These are phyloP conservation scores for Aspergillus novoparasiticus DNA, from an alignment of 2,329 filamentous ascomycete genomes.

Conservation along the genomic window DNA sequence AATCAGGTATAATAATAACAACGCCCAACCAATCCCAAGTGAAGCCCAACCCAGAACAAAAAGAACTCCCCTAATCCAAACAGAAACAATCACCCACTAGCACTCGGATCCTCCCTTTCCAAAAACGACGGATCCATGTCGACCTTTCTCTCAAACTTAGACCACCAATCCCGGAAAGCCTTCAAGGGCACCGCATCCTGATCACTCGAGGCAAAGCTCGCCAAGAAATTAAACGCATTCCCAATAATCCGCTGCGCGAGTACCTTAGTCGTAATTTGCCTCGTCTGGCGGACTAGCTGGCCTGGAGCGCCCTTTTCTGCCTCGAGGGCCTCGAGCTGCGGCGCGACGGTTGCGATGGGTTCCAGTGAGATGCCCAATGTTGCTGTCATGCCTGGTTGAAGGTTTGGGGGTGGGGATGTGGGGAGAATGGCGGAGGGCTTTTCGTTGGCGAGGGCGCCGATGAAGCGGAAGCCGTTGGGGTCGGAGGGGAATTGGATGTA, in stretches of 20 bases:
- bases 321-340: constrained; percentile 64
- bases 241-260: constrained; percentile 93
- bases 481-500: constrained; percentile 74
- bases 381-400: constrained; percentile 51
- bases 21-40: background rate
- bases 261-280: constrained; percentile 66
- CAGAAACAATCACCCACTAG: constrained; percentile 18
- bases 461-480: constrained; percentile 73
- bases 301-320: constrained; percentile 26
- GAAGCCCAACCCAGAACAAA: background rate
- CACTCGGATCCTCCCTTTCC: constrained; percentile 65
- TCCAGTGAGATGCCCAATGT: constrained; percentile 84
- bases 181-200: constrained; percentile 82
- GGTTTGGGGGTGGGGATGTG: constrained; percentile 48
- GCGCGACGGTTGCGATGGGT: constrained; percentile 69
- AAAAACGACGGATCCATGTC: constrained; percentile 86
- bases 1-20: background rate
- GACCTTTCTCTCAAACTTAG: constrained; percentile 87
- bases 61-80: too few relatives aligned
- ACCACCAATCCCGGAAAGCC: constrained; percentile 97
- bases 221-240: constrained; percentile 95
- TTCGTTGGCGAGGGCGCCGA: constrained; percentile 85
- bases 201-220: constrained; percentile 74
- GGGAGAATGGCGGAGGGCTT: constrained; percentile 94
- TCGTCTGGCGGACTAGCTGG: constrained; percentile 30